Evolutionary conservation across 352 stramenopile species (phyloP).

Genomic region (Globisporangium canariense): DNA sequence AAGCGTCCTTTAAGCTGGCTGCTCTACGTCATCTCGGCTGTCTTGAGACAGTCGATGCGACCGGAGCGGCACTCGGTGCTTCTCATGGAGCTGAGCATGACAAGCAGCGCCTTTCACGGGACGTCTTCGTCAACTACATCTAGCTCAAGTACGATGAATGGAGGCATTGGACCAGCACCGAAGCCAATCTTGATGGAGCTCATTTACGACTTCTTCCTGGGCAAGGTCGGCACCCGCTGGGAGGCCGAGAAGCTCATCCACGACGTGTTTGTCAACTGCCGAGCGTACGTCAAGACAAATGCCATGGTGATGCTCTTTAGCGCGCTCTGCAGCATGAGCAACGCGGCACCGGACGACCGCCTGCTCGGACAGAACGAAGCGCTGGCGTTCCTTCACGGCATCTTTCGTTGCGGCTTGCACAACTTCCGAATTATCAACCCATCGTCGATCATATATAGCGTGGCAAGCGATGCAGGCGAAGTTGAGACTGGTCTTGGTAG

Average conservation of each 20-base stretch:
- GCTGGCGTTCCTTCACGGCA: slow-evolving; percentile 49
- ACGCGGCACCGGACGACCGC: slow-evolving; percentile 50
- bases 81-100: slow-evolving; percentile 41
- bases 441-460: not conserved
- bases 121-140: not conserved
- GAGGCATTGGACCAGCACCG: slow-evolving; percentile 50
- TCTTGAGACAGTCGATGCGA: slow-evolving; percentile 45
- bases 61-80: slow-evolving; percentile 25
- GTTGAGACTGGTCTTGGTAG: not conserved
- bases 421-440: slow-evolving; percentile 49
- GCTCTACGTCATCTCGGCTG: slow-evolving; percentile 47
- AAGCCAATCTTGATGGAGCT: slow-evolving; percentile 67
- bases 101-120: slow-evolving; percentile 29
- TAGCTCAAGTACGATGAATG: slow-evolving; percentile 35
- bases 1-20: slow-evolving; percentile 60
- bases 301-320: slow-evolving; percentile 59
- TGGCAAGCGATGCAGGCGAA: not conserved
- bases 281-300: slow-evolving; percentile 33
- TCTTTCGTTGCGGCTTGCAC: slow-evolving; percentile 64
- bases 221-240: slow-evolving; percentile 61
- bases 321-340: slow-evolving; percentile 67
- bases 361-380: slow-evolving; percentile 71
- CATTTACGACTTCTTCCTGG: slow-evolving; percentile 74
- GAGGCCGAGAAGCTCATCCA: slow-evolving; percentile 82
- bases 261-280: slow-evolving; percentile 81